Conservation (phyloP, 2,329 filamentous ascomycete genomes). For the Zymoseptoria passerinii region DNA sequence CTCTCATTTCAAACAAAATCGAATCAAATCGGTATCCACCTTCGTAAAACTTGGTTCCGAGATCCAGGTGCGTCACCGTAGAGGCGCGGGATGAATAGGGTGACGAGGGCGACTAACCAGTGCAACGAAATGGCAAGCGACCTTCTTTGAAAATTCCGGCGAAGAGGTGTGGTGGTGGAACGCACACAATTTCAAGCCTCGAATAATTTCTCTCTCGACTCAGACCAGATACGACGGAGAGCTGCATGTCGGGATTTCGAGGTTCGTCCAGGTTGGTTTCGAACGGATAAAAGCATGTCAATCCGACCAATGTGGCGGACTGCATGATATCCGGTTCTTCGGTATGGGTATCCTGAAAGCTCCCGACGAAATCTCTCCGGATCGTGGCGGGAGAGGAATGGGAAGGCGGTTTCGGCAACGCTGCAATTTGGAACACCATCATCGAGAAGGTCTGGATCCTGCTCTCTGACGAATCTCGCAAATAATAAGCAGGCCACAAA, state of each 20-base stretch:
- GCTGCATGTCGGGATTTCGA: background rate
- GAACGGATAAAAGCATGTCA: background rate
- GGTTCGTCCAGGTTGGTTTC: background rate
- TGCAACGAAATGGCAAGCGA: conserved; percentile 13
- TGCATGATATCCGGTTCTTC: background rate
- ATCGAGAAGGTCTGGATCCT: background rate
- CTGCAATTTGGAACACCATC: background rate
- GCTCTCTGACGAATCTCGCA: background rate
- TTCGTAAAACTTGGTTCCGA: background rate
- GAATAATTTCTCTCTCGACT: background rate
- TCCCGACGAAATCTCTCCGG: conserved; percentile 3
- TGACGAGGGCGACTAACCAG: conserved; percentile 23
- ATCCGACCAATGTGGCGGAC: background rate
- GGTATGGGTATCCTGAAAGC: background rate
- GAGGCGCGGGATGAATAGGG: conserved; percentile 40
- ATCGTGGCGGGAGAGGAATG: conserved; percentile 13
- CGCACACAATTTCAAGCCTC: background rate
- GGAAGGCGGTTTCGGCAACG: conserved; percentile 16
- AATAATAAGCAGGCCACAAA: conserved; percentile 12
- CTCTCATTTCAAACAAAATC: background rate
- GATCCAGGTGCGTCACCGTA: conserved; percentile 30
- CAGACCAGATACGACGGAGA: background rate
- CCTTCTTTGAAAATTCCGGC: background rate
- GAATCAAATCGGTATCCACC: background rate
- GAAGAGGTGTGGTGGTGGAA: background rate